These are phyloP conservation scores for Porphyra umbilicalis DNA, from an alignment of 31 red algal genomes.

Conservation along the genomic window DNA sequence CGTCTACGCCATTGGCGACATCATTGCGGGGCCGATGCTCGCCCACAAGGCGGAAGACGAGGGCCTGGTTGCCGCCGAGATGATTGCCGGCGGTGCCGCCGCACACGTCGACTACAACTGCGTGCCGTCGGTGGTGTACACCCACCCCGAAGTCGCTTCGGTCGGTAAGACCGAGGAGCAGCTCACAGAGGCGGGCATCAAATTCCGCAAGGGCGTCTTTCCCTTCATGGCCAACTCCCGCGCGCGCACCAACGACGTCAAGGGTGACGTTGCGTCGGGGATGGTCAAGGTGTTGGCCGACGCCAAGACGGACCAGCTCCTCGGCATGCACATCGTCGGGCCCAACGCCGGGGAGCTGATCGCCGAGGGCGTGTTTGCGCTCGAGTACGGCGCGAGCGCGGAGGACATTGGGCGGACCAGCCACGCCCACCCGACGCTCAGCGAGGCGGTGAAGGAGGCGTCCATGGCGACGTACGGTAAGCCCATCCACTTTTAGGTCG, in stretches of 20 bases:
- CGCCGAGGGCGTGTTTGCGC: constrained; percentile 84
- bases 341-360: constrained; percentile 94
- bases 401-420: constrained; percentile 94
- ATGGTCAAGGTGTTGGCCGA: constrained; percentile 97
- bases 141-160: constrained; percentile 93
- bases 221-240: constrained; percentile 97
- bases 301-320: constrained; percentile 83
- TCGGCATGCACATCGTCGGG: constrained; percentile 97
- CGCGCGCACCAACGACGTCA: constrained; percentile 85
- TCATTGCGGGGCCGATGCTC: constrained; percentile 85
- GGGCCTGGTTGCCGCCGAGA: constrained; percentile 73
- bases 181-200: constrained; percentile 59
- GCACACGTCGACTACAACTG: constrained; percentile 86
- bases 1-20: constrained; percentile 97
- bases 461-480: constrained; percentile 90
- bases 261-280: constrained; percentile 84
- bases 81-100: constrained; percentile 62
- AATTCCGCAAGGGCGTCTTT: constrained; percentile 86
- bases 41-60: constrained; percentile 96
- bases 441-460: constrained; percentile 88
- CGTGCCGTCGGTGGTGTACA: constrained; percentile 97
- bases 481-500: constrained; percentile 87
- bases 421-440: constrained; percentile 97
- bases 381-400: constrained; percentile 92
- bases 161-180: constrained; percentile 97